Evolutionary conservation across 164 flowering plant genomes (phyloP), one percentile per base, ranked within the genome.

Genomic region (Saururus chinensis): DNA sequence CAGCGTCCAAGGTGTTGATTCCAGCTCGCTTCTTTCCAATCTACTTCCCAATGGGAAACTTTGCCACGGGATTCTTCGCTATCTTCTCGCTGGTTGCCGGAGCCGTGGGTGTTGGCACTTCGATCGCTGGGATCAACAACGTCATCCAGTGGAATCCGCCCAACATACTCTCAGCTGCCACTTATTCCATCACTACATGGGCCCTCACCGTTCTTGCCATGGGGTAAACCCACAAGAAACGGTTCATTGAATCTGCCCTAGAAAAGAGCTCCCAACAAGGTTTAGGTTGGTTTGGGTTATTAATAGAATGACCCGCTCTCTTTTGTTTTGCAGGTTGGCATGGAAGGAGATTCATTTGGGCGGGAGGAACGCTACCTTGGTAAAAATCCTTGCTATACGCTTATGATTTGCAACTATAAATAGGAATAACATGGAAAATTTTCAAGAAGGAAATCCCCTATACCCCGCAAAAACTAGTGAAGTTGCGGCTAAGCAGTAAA

Each of bases 11-110:
- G 26, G 53, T 83, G 53, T 7, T 72, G 0, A 63, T 75, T 17
- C 96, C 92, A 0, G 88, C 82, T 7, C 75, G 65, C 2, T 65
- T 84, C 51, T 90, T 93, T 66, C 97, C 95, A 0, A 81, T 93
- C 22, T 84, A 77, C 75, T 86, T 77, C 60, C 97, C 96, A 19
- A 59, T 80, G 13, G 96, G 98, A 5, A 92, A 89, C 76, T 70
- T 79, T 84, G 98, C 92, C 0, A 93, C 96, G 0, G 96, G 96
- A 23, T 79, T 80, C 75, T 79, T 93, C 59, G 71, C 86, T 40
- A 71, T 85, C 0, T 77, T 88, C 53, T 71, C 96, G 0, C 82
- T 93, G 54, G 40, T 89, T 22, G 89, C 92, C 9, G 96, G 95
- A 1, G 76, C 85, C 56, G 84, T 90, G 41, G 98, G 98, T n/a